These are phyloP conservation scores for Claviceps capensis DNA, from an alignment of 2,329 filamentous ascomycete species.

Conservation along the genomic window DNA sequence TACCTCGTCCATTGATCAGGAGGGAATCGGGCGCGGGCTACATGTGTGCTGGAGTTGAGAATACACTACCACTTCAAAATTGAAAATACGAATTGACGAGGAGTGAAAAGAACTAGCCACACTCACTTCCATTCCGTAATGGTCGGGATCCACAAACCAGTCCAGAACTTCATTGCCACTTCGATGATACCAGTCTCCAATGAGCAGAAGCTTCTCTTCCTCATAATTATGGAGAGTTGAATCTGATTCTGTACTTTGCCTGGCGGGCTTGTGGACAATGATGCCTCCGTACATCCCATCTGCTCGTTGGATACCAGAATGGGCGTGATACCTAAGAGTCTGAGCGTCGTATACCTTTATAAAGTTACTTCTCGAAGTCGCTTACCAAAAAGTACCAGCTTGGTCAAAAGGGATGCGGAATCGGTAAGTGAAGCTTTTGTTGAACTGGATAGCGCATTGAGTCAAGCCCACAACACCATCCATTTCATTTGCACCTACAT, in stretches of 20 bases:
- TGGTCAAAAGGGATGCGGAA: slow-evolving; percentile 40
- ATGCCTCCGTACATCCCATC: slow-evolving; percentile 12
- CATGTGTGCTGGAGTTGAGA: slow-evolving; percentile 13
- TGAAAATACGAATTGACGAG: background rate
- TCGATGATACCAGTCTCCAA: slow-evolving; percentile 26
- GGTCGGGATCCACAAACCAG: slow-evolving; percentile 11
- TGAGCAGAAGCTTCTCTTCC: slow-evolving; percentile 20
- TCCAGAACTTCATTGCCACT: slow-evolving; percentile 17
- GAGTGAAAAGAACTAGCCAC: background rate
- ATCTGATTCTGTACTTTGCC: slow-evolving; percentile 14
- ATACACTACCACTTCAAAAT: slow-evolving; percentile 11
- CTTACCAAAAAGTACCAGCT: slow-evolving; percentile 44
- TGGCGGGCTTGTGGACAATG: slow-evolving; percentile 21
- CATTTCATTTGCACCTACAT: slow-evolving; percentile 35
- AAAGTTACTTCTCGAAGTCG: background rate
- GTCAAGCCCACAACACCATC: slow-evolving; percentile 50
- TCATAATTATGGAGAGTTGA: slow-evolving; percentile 15
- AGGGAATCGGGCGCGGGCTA: slow-evolving; percentile 27
- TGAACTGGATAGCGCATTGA: slow-evolving; percentile 46
- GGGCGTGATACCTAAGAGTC: slow-evolving; percentile 42
- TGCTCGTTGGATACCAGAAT: slow-evolving; percentile 35
- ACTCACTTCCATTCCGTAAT: slow-evolving; percentile 8
- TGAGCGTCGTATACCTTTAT: background rate
- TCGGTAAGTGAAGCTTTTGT: slow-evolving; percentile 35
- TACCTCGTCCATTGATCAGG: slow-evolving; percentile 22